A percentile compares a stretch with the other conserved stretches of the same genome.
phyloP scores from a whole-genome alignment of 768 basidiomycete genomes.

The Mycena sanguinolenta region DNA sequence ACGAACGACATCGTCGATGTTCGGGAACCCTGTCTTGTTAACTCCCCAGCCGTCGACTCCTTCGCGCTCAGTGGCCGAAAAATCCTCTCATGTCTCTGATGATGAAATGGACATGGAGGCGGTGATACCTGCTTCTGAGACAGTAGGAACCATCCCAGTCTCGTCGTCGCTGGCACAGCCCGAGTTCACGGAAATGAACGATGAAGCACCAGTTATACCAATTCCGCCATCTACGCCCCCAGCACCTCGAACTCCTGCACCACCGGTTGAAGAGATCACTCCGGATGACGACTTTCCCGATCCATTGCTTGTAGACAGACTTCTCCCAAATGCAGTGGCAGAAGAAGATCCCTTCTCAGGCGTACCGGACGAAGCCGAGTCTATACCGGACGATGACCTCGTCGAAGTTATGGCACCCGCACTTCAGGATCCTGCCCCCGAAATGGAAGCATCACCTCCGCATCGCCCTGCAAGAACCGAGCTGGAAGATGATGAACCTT shows the following conservation, averaged over 20 bases:
- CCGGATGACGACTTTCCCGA: neutral
- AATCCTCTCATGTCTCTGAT: constrained; percentile 38
- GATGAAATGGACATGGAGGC: constrained; percentile 60
- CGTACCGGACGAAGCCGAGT: neutral
- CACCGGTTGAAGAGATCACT: neutral
- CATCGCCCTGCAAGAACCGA: neutral
- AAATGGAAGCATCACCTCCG: neutral
- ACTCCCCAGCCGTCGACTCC: constrained; percentile 1
- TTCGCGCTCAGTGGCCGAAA: neutral
- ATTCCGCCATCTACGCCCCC: neutral
- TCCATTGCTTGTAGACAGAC: neutral
- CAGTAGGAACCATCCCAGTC: neutral
- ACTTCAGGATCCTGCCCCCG: no score
- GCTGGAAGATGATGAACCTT: constrained; percentile 10
- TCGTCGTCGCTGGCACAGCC: neutral
- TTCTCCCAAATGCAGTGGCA: neutral
- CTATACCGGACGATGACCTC: neutral
- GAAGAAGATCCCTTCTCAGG: neutral
- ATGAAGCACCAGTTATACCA: no score
- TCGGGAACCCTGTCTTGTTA: constrained; percentile 11
- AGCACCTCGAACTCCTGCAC: neutral
- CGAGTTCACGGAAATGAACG: neutral
- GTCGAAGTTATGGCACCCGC: constrained; percentile 1
- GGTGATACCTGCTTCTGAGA: constrained; percentile 31
- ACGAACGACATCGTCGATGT: neutral